These are phyloP conservation scores for Alternaria sp. DNA, from an alignment of 2,329 filamentous ascomycete species.

Conservation along the genomic window DNA sequence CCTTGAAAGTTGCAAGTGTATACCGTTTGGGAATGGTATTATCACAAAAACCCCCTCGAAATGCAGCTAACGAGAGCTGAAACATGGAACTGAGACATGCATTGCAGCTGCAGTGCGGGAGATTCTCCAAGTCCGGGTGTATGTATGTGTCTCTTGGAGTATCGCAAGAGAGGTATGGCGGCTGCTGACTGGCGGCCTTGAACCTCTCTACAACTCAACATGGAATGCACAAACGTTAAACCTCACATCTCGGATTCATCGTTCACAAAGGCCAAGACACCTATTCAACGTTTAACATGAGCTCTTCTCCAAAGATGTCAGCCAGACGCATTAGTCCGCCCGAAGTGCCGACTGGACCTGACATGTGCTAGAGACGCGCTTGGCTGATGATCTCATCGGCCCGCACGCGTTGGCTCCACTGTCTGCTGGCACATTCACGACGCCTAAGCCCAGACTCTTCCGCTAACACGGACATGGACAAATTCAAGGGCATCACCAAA, in stretches of 20 bases:
- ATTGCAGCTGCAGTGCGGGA: slow-evolving; percentile 1
- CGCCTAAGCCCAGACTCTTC: slow-evolving; percentile 17
- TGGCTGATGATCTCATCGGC: slow-evolving; percentile 37
- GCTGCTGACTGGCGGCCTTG: neutral
- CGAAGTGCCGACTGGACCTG: slow-evolving; percentile 4
- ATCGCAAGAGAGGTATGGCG: neutral
- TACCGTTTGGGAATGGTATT: slow-evolving; percentile 7
- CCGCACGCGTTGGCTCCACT: slow-evolving; percentile 16
- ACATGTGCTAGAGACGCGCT: slow-evolving; percentile 17
- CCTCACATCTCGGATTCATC: neutral
- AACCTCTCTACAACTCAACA: neutral
- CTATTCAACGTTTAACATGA: neutral
- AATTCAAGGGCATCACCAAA: slow-evolving; percentile 55
- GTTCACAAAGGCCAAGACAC: neutral
- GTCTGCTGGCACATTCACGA: slow-evolving; percentile 19
- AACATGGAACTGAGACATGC: slow-evolving; percentile 8
- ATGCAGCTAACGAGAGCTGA: slow-evolving; percentile 5
- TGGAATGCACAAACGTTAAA: neutral
- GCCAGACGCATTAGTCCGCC: neutral
- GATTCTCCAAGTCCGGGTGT: neutral
- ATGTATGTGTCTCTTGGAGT: neutral
- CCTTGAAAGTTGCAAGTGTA: slow-evolving; percentile 8
- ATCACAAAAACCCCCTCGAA: neutral
- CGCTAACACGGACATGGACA: slow-evolving; percentile 39
- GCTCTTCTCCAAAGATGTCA: neutral